These are phyloP conservation scores for Penicillium hesseltinei DNA, from an alignment of 2,329 filamentous ascomycete genomes.

Conservation along the genomic window DNA sequence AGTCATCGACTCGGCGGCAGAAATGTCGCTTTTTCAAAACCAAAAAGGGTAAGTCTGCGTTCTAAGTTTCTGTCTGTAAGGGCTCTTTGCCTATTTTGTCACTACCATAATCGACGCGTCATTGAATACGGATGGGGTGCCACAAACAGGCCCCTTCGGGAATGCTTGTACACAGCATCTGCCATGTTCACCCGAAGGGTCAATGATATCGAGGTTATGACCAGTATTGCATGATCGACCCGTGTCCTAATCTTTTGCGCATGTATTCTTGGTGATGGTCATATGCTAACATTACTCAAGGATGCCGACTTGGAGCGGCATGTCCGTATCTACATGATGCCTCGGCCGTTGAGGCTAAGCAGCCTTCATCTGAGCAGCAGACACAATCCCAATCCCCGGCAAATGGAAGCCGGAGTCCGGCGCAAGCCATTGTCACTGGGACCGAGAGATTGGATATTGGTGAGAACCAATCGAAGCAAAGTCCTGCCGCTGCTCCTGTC, in stretches of 20 bases:
- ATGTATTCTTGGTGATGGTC: neutral
- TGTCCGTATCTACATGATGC: conserved; percentile 53
- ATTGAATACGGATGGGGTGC: conserved; percentile 1
- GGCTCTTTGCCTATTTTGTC: neutral
- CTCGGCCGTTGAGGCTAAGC: conserved; percentile 18
- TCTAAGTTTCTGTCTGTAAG: conserved; percentile 7
- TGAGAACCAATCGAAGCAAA: conserved; percentile 31
- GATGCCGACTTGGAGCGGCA: conserved; percentile 53
- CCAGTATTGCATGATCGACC: neutral
- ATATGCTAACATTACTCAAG: conserved; percentile 33
- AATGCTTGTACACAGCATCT: neutral
- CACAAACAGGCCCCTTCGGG: neutral
- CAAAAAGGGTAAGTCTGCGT: conserved; percentile 25
- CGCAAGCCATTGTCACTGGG: conserved; percentile 12
- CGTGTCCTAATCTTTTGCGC: neutral
- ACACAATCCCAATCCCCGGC: conserved; percentile 13
- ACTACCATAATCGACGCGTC: neutral
- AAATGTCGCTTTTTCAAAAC: conserved; percentile 30
- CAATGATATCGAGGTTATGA: conserved; percentile 2
- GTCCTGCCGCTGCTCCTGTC: conserved; percentile 37
- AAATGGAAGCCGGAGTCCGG: conserved; percentile 4
- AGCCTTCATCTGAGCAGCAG: conserved; percentile 16
- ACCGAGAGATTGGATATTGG: conserved; percentile 19
- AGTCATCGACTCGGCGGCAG: conserved; percentile 17
- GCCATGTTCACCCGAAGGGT: neutral